Percentiles rank a stretch among this genome's conserved stretches.
These are phyloP conservation scores for Solanum chacoense DNA, from an alignment of 305 asterid species.

Conservation along the genomic window DNA sequence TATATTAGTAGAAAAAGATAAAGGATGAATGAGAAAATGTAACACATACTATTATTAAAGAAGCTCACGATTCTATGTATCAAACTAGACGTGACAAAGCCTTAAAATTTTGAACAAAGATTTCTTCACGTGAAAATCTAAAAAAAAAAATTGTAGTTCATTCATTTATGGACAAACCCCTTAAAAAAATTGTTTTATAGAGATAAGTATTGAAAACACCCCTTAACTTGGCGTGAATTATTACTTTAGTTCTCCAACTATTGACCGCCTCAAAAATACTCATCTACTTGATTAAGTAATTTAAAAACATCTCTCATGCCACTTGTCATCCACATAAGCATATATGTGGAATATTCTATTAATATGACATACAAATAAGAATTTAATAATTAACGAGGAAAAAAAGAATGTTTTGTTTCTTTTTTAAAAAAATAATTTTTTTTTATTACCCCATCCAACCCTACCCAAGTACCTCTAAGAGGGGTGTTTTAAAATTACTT, in stretches of 20 bases:
- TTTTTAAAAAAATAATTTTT: too few species aligned
- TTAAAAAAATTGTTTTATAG: not conserved
- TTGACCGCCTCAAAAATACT: too few species aligned
- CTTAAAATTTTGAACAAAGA: not conserved
- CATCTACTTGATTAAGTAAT: not conserved
- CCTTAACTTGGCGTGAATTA: not conserved
- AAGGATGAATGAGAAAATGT: not conserved
- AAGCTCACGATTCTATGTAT: not conserved
- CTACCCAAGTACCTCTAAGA: too few species aligned
- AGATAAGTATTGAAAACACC: not conserved
- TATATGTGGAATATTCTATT: not conserved
- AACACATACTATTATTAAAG: not conserved
- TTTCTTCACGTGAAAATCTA: not conserved
- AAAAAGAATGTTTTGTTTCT: too few species aligned
- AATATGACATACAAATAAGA: too few species aligned
- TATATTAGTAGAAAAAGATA: not conserved
- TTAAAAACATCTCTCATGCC: not conserved
- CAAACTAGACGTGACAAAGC: not conserved
- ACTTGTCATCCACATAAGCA: not conserved
- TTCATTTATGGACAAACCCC: not conserved
- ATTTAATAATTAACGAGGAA: not conserved
- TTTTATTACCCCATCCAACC: too few species aligned
- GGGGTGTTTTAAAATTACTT: too few species aligned
- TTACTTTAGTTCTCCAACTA: too few species aligned
- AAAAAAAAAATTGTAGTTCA: not conserved